A percentile compares a stretch with the other conserved stretches of the same genome.
Conservation (phyloP, 164 flowering plant species). For the Umbellularia californica region DNA sequence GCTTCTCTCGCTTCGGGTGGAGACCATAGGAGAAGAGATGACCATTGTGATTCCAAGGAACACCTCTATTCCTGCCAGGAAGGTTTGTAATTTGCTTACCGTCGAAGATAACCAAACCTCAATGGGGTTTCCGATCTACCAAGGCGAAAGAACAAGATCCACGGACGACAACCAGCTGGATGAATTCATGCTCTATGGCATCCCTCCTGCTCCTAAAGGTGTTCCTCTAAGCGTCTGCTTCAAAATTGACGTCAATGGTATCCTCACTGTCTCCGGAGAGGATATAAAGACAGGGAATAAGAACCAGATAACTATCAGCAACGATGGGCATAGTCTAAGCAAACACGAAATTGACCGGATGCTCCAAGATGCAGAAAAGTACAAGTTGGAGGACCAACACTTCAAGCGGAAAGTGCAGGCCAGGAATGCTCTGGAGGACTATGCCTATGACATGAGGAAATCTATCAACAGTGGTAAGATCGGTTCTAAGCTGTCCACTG, state of each 20-base stretch:
- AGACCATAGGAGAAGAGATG: slow-evolving; percentile 49
- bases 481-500: slow-evolving; percentile 25
- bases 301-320: slow-evolving; percentile 60
- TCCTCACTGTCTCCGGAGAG: slow-evolving; percentile 54
- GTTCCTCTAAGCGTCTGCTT: slow-evolving; percentile 49
- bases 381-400: slow-evolving; percentile 57
- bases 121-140: slow-evolving; percentile 38
- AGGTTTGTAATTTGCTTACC: slow-evolving; percentile 38
- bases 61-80: slow-evolving; percentile 56
- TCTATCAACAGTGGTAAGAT: slow-evolving; percentile 47
- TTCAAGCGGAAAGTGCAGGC: slow-evolving; percentile 57
- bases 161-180: slow-evolving; percentile 54
- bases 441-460: slow-evolving; percentile 56
- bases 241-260: slow-evolving; percentile 52
- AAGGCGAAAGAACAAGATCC: slow-evolving; percentile 58
- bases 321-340: slow-evolving; percentile 53
- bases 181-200: slow-evolving; percentile 45
- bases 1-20: slow-evolving; percentile 48
- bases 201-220: slow-evolving; percentile 58
- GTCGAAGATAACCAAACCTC: slow-evolving; percentile 43
- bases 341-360: slow-evolving; percentile 59
- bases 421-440: slow-evolving; percentile 49
- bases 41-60: slow-evolving; percentile 50
- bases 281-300: slow-evolving; percentile 54
- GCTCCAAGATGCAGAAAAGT: slow-evolving; percentile 55